Conservation (phyloP, 1,284 basidiomycete species). For the Sporisorium sorghi region DNA sequence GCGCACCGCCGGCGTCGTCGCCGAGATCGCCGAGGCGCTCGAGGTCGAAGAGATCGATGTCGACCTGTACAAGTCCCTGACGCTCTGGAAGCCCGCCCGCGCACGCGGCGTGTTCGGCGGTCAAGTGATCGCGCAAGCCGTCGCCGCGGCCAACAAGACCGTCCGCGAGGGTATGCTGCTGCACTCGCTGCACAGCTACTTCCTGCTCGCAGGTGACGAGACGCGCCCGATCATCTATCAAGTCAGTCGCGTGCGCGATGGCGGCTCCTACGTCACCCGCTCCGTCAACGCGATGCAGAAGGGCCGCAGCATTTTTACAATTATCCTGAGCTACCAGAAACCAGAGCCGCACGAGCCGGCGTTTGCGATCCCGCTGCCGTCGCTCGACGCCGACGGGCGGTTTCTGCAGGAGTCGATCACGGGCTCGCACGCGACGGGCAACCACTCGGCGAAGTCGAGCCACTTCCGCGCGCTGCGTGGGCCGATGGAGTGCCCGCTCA, state of each 20-base stretch:
- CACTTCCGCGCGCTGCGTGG: constrained; percentile 41
- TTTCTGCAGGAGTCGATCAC: constrained; percentile 37
- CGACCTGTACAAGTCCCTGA: constrained; percentile 57
- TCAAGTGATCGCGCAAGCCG: constrained; percentile 63
- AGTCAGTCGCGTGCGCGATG: constrained; percentile 62
- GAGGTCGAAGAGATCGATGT: constrained; percentile 60
- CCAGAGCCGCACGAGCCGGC: constrained; percentile 61
- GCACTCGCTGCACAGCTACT: constrained; percentile 64
- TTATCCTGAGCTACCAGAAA: constrained; percentile 63
- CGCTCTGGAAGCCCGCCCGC: constrained; percentile 60
- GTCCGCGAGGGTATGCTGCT: constrained; percentile 54
- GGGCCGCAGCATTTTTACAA: constrained; percentile 58
- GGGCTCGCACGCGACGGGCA: constrained; percentile 41
- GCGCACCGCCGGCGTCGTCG: constrained; percentile 19
- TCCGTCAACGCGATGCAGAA: constrained; percentile 62
- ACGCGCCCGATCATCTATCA: constrained; percentile 60
- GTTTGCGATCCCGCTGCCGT: constrained; percentile 60
- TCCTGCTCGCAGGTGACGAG: constrained; percentile 59
- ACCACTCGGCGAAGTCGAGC: constrained; percentile 35
- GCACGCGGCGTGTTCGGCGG: constrained; percentile 67
- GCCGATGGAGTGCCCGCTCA: constrained; percentile 51
- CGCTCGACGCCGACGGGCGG: constrained; percentile 27
- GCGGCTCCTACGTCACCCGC: constrained; percentile 64
- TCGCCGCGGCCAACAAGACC: constrained; percentile 58
- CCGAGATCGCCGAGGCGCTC: constrained; percentile 55